A percentile compares a stretch with the other conserved stretches of the same genome.
phyloP scores from a whole-genome alignment of 1,284 basidiomycete species.

The Baeospora myosura region DNA sequence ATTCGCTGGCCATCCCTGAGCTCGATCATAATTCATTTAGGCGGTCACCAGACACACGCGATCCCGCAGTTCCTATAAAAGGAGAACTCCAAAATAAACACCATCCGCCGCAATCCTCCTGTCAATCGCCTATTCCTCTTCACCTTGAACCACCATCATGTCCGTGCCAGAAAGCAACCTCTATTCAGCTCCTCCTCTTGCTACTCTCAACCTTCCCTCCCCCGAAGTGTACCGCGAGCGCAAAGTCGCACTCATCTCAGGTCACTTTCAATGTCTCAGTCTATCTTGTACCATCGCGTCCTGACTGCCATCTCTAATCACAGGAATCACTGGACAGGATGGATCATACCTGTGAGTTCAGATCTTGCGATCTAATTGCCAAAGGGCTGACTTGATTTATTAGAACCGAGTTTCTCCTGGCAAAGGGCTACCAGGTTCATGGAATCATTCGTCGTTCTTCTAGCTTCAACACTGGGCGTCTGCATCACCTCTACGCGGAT shows the following conservation, averaged over 20 bases:
- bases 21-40: too few species aligned
- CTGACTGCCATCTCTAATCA: constrained; percentile 12
- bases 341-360: constrained; percentile 75
- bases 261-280: constrained; percentile 28
- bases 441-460: constrained; percentile 91
- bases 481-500: constrained; percentile 85
- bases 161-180: constrained; percentile 25
- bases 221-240: constrained; percentile 76
- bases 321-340: constrained; percentile 89
- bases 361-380: constrained; percentile 6
- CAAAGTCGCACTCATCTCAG: constrained; percentile 85
- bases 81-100: too few species aligned
- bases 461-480: constrained; percentile 87
- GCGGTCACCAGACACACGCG: too few species aligned
- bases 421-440: constrained; percentile 87
- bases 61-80: too few species aligned
- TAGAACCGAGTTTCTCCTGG: constrained; percentile 76
- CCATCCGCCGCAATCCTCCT: too few species aligned
- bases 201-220: constrained; percentile 53
- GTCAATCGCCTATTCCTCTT: not conserved
- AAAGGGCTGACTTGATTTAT: constrained; percentile 10
- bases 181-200: constrained; percentile 35
- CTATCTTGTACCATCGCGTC: constrained; percentile 3
- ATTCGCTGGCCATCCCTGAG: too few species aligned
- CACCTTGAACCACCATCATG: constrained; percentile 22